Evolutionary conservation across 2,329 filamentous ascomycete genomes (phyloP), one percentile per base, ranked within the genome.

Genomic region (Verticillium nonalfalfae): DNA sequence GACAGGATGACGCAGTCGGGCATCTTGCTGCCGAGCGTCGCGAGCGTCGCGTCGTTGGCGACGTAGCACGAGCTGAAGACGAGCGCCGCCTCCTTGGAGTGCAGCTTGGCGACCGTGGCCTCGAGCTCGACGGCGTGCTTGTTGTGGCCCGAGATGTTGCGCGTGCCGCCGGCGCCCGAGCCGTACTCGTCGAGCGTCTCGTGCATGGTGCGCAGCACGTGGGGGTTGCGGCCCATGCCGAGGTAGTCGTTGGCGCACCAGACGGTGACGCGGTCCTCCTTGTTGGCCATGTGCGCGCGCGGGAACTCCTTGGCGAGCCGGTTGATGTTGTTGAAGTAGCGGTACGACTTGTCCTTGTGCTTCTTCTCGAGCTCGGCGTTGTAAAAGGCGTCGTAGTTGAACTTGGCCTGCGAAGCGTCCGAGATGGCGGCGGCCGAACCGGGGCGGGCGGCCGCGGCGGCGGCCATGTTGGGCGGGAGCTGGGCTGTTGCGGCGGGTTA

Each of bases 321-420:
- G 73, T 99, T 99, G 86, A 99, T 99, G 82, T 99, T 99, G 84
- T 99, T 99, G 83, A 99, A 99, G 81, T 98, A 98, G 72, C 95
- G 91, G 81, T 99, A 99, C 59, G 93, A 97, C 81, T 97, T 98
- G 84, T 99, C 95, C 83, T 96, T 93, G 84, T 97, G 95, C 81
- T 99, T 99, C 85, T 97, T 98, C 70, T 97, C 92, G 68, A 99
- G 79, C 76, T 99, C 94, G 64, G 80, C 80, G 66, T 88, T 79
- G 79, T 98, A 99, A 77, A 97, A 99, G 56, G 76, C 85, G 70
- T 97, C 88, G 72, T 99, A 99, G 76, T 98, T 85, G 76, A 97
- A 99, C 71, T 88, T 91, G 62, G 81, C 81, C 63, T 60, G 60
- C 34, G 60, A 59, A 7, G 63, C 60, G 26, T 66, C 60, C 57